Base-by-base conservation (phyloP, 108 stramenopile species). In the Cyclotella cryptica region DNA sequence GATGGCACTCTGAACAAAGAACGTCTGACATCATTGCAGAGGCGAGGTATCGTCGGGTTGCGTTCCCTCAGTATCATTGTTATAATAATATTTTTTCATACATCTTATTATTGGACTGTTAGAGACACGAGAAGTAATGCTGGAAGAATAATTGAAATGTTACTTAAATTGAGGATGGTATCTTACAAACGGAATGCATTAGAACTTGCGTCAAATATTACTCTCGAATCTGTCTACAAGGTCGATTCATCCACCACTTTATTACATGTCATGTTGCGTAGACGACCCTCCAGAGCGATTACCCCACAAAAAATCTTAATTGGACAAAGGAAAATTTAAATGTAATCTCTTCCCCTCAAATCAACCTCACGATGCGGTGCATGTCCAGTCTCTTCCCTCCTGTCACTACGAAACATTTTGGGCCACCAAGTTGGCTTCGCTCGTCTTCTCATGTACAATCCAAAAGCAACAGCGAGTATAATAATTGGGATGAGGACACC, bases 321-420 rank as follows among this genome's bases (percentile, higher is more conserved):
- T 44, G 4, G 41, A 44, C 43, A 26, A 19, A 43, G 9, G 9
- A 12, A 43, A 4, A 43, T 41, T 65, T 72, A 82, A 61, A 82
- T 82, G 43, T 82, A 82, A 67, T 82, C 81, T 28, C 81, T 65
- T 52, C 81, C 81, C 26, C 81, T 64, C 57, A 82, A 67, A 63
- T 82, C 81, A 51, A 82, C 81, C 65, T 82, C 81, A 26, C 81
- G 75, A 53, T 82, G 81, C 60, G 81, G 81, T 26, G 81, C 74
- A 62, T 82, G 81, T 53, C 81, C 81, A 19, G 81, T 82, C 57
- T 82, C 81, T 52, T 82, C 81, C 42, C 75, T 71, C 55, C 10
- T 35, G 53, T 82, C 81, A 28, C 46, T 69, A 24, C 81, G 42
- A 60, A 82, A 54, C 10, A 72, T 26, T 71, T 82, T 82, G 58